These are phyloP conservation scores for Lichtheimia ornata DNA, from an alignment of 371 early-diverging fungal genomes.

Conservation along the genomic window DNA sequence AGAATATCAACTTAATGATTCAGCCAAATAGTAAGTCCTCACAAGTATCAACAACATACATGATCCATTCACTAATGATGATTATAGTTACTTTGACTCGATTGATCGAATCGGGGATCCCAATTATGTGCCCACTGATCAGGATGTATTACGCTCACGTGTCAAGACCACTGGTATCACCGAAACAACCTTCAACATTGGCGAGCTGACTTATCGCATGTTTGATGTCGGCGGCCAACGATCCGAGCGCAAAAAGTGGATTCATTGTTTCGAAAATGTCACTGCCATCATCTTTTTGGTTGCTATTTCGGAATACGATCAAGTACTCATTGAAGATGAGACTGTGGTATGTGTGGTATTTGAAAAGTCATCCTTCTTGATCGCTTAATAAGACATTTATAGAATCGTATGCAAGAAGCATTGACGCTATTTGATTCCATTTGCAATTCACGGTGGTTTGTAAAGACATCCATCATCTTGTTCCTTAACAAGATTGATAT, in stretches of 20 bases:
- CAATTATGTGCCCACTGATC: conserved; percentile 85
- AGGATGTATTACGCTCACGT: conserved; percentile 85
- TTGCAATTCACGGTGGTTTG: conserved; percentile 95
- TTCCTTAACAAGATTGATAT: conserved; percentile 98
- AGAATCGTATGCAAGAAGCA: conserved; percentile 97
- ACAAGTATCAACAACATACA: neutral
- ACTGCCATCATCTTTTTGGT: conserved; percentile 95
- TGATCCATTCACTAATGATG: neutral
- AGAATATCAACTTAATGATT: conserved; percentile 95
- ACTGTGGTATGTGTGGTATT: conserved; percentile 61
- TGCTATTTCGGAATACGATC: conserved; percentile 95
- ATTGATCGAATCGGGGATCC: conserved; percentile 85
- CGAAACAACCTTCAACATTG: conserved; percentile 86
- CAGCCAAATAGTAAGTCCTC: conserved; percentile 84
- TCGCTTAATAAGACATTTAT: neutral
- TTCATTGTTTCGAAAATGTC: conserved; percentile 94
- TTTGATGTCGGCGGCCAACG: conserved; percentile 97
- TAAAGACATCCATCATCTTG: conserved; percentile 90
- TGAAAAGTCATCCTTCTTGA: neutral
- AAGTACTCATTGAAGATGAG: conserved; percentile 95
- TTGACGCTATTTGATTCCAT: conserved; percentile 95
- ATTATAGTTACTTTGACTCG: conserved; percentile 83
- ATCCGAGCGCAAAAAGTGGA: conserved; percentile 94
- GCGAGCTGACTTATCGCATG: conserved; percentile 87
- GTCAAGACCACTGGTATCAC: conserved; percentile 91